Percentiles rank a stretch among this genome's conserved stretches.
These are phyloP conservation scores for Berkeleyomyces basicola DNA, from an alignment of 2,329 filamentous ascomycete species.

Conservation along the genomic window DNA sequence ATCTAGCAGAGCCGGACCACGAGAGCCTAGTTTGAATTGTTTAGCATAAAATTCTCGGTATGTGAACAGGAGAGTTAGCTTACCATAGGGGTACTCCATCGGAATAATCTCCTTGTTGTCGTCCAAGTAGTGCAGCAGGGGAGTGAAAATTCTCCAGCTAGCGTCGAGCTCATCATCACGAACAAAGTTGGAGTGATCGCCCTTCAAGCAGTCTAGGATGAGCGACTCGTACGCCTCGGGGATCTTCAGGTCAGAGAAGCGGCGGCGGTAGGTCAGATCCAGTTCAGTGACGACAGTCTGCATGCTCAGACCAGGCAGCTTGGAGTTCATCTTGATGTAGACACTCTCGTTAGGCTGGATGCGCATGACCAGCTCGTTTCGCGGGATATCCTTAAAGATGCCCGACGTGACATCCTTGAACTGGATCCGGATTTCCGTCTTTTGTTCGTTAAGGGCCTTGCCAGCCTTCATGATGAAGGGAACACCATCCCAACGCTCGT, in stretches of 20 bases:
- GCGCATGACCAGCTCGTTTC: constrained; percentile 97
- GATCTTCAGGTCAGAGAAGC: constrained; percentile 98
- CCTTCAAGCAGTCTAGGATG: constrained; percentile 93
- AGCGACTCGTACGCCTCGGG: constrained; percentile 97
- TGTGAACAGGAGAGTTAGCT: constrained; percentile 22
- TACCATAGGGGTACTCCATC: constrained; percentile 99
- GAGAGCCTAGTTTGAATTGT: constrained; percentile 53
- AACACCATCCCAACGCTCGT: constrained; percentile 97
- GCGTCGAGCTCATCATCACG: constrained; percentile 93
- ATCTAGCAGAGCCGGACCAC: constrained; percentile 86
- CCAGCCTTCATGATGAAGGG: constrained; percentile 99
- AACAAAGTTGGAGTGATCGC: constrained; percentile 98
- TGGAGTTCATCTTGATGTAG: constrained; percentile 99
- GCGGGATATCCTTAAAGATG: constrained; percentile 98
- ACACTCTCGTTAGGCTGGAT: constrained; percentile 99
- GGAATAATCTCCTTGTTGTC: constrained; percentile 99
- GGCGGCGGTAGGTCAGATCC: constrained; percentile 90
- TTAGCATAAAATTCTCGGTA: background rate
- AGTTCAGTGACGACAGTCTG: constrained; percentile 98
- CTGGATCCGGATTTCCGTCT: constrained; percentile 97
- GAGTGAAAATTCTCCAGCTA: constrained; percentile 96
- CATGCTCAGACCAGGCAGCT: constrained; percentile 95
- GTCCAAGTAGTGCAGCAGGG: constrained; percentile 92
- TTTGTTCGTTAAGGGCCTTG: constrained; percentile 97
- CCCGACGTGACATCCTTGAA: constrained; percentile 99